Conservation (phyloP, 139 green algal species). For the Chlamydomonas eustigma region DNA sequence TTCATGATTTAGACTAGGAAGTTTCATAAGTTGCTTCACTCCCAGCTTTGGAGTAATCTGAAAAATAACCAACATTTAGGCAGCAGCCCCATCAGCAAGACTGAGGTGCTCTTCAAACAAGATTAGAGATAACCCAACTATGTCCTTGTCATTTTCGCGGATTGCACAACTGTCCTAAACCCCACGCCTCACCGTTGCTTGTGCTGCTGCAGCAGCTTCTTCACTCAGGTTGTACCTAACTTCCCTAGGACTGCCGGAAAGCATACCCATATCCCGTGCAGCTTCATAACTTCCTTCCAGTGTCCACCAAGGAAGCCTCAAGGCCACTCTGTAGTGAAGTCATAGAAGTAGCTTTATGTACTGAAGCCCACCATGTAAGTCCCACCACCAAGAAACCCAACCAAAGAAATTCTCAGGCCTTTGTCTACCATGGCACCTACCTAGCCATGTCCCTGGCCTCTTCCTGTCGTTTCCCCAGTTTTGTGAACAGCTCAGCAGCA, state of each 20-base stretch:
- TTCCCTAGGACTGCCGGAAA: conserved; percentile 29
- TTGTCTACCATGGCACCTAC: too few species aligned
- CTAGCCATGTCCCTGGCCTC: conserved; percentile 12
- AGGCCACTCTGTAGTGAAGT: conserved; percentile 33
- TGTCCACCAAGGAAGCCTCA: conserved; percentile 74
- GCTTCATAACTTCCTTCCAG: conserved; percentile 42
- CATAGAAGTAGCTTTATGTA: neutral
- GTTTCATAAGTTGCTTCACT: too few species aligned
- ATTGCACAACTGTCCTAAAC: too few species aligned
- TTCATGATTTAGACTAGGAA: too few species aligned
- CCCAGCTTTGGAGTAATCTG: neutral
- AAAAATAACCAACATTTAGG: neutral
- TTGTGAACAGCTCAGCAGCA: conserved; percentile 49
- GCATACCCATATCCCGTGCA: conserved; percentile 26
- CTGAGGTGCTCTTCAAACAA: neutral
- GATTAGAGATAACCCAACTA: neutral
- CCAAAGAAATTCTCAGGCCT: too few species aligned
- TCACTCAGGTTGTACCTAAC: conserved; percentile 43
- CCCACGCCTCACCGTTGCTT: conserved; percentile 12
- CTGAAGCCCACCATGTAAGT: neutral
- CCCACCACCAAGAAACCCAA: too few species aligned
- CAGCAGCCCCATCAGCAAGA: neutral
- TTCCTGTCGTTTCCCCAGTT: conserved; percentile 52
- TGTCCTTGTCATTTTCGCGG: neutral
- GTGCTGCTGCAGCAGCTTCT: conserved; percentile 31